Base-by-base conservation (phyloP, 2,329 filamentous ascomycete genomes). In the Seiridium unicorne region DNA sequence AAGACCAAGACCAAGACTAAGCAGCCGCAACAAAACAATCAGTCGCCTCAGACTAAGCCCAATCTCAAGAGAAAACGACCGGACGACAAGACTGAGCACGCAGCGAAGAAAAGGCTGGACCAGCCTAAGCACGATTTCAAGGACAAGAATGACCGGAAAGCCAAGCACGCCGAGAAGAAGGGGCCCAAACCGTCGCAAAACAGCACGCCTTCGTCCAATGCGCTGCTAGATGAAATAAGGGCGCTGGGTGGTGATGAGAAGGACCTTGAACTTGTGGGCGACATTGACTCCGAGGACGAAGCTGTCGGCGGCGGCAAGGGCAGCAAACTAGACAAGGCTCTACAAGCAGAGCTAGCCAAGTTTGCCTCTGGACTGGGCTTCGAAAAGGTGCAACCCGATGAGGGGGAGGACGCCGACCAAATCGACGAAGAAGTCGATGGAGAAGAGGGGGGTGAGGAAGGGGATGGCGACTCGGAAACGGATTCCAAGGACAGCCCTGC, bases 201-300 rank as follows among this genome's bases (percentile, higher is more conserved):
- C 34, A 40, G 60, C n/a, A 51, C 60, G 32, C 63, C 69, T 32
- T 69, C 68, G 48, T 61, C 61, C 44, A 66, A 64, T 35, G 70
- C 73, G 10, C 75, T 90, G 4, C 74, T 90, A 6, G 81, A 85
- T 59, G 88, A 90, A 68, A 90, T 90, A 62, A 78, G 81, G 64
- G 85, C 84, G 11, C 76, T 90, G 1, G 88, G 87, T 3, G 88
- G 88, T 11, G 85, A 88, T 57, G 84, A 89, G 71, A 79, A 85
- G 47, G 88, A 90, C 63, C 71, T 88, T 48, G 82, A 85, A 42
- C 79, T 90, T 40, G 81, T 90, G 57, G 82, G 80, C 47, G 84
- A 82, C 61, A 74, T 81, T 5, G 75, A 79, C 63, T 84, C 82
- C 1, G 81, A 82, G 59, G 77, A 79, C 26, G 81, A 84, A 47